Evolutionary conservation across 306 rosid genomes (phyloP), one percentile per base, ranked within the genome.

Genomic region (Dicorynia guianensis): DNA sequence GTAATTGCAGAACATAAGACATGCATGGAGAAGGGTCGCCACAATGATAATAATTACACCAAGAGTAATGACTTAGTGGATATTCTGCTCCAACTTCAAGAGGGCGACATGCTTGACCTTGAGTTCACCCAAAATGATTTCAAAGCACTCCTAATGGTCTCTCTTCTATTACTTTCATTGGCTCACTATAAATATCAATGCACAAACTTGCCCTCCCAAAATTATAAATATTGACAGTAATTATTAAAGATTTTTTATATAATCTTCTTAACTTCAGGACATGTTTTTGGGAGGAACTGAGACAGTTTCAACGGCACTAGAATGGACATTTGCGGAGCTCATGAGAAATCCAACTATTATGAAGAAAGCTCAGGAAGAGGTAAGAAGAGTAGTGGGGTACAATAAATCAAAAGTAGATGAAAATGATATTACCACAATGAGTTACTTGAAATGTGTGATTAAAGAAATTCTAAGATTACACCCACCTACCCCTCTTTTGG

Each of bases 281-380:
- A n/a, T 72, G 76, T 58, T 57, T 5, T 1, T 57, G 2, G 76
- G 57, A 14, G 76, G 76, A 42, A 44, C 66, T 58, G 76, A 72
- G 46, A 58, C 58, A 0, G 34, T 46, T 72, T 30, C 76, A 44
- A 15, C 67, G 3, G 6, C 36, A 3, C 7, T 70, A 6, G 67
- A 71, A 57, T 71, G 76, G 76, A 11, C 18, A 8, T 13, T 56
- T 43, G 11, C 67, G 10, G 76, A 57, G 67, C 34, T 71, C 1
- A 6, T 57, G 11, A 57, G 1, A 11, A 71, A 71, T 43, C 71
- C 69, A n/a, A 43, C 0, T 43, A 12, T 2, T 39, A 65, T 72
- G 63, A 79, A 46, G 68, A 58, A 58, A 59, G 86, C 43, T 0
- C 89, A 87, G 38, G 80, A 80, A 39, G 91, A 89, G 46, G 76